Evolutionary conservation across 345 rosid genomes (phyloP), one percentile per base, ranked within the genome.

Genomic region (Salix caprea): DNA sequence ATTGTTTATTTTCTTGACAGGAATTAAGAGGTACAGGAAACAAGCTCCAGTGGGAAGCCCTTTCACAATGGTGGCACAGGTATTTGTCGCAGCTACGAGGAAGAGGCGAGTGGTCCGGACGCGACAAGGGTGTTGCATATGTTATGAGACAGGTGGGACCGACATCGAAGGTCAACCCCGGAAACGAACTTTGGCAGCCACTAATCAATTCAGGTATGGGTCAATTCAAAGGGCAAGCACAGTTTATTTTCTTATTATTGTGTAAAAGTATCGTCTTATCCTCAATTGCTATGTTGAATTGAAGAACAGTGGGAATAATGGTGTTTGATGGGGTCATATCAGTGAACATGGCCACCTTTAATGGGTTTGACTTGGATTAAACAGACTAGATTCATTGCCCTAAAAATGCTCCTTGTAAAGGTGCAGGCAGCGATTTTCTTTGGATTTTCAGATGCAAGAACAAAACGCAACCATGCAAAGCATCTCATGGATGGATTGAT

Each of bases 41-140:
- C 85, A 90, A 56, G 74, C 79, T 21, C 96, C 94, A 4, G 78
- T 82, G 0, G 96, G 97, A 9, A 93, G 97, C 71, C 97, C 97
- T 1, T 81, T 90, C 68, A 86, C 96, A 1, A 78, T 64, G n/a
- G 77, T 95, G 65, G 89, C 85, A 30, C 97, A 90, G 50, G 99
- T 93, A 78, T 32, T 95, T 10, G 90, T 92, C 9, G 94, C 99
- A 0, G 90, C 96, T 0, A 72, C 73, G 0, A 76, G 80, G 76
- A 95, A 95, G 86, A 76, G 93, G 92, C 82, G 90, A 52, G 60
- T 87, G 79, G 84, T 61, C 54, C 86, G 87, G 52, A 76, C 88
- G 6, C 78, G 12, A 30, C 82, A 72, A 64, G 89, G 80, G 6
- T 74, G 78, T 12, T 80, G 80, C 9, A 65, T 90, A 11, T 89